Evolutionary conservation across 176 grass and related monocot genomes (phyloP), one percentile per base, ranked within the genome.

Genomic region (Bolboschoenus planiculmis): DNA sequence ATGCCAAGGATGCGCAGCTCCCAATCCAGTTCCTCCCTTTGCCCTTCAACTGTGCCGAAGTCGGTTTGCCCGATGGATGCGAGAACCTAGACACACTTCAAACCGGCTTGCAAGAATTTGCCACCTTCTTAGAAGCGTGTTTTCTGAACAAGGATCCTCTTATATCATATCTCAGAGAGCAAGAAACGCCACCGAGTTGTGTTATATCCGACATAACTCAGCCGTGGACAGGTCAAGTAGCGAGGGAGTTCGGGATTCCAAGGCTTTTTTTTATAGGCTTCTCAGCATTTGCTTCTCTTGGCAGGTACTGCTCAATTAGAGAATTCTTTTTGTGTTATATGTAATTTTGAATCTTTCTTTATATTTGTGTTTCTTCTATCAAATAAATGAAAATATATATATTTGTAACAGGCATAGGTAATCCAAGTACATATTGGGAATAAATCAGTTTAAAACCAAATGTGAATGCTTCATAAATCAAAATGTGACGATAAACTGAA

Each of bases 1-100:
- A 56, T 60, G 81, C 68, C 14, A 67, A 53, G 47, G 81, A 61
- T 30, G 55, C 81, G 23, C 40, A 51, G 0, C 72, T 84, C 13
- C 0, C 66, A 7, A 79, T 88, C 30, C 31, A 61, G 1, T 78
- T 88, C 7, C 55, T 84, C 14, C 18, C 68, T 13, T 44, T 88
- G 59, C 81, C 65, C 4, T 88, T 88, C 58, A 82, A 82, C 27
- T 78, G 72, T 55, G 14, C 44, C 0, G 60, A 74, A 18, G 71
- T 7, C 0, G 81, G 81, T 10, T 35, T 88, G 35, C 86, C 86
- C 5, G 60, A 79, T 10, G 86, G 86, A 13, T 60, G 24, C 0
- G 86, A 88, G 78, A 88, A 88, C 81, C 0, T 60, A 15, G 86
- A 88, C 81, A 78, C 71, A 0, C 55, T 88, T 16, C 59, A 18